A percentile compares a stretch with the other conserved stretches of the same genome.
These are phyloP conservation scores for Trichoderma citrinoviride DNA, from an alignment of 2,329 filamentous ascomycete genomes.

Conservation along the genomic window DNA sequence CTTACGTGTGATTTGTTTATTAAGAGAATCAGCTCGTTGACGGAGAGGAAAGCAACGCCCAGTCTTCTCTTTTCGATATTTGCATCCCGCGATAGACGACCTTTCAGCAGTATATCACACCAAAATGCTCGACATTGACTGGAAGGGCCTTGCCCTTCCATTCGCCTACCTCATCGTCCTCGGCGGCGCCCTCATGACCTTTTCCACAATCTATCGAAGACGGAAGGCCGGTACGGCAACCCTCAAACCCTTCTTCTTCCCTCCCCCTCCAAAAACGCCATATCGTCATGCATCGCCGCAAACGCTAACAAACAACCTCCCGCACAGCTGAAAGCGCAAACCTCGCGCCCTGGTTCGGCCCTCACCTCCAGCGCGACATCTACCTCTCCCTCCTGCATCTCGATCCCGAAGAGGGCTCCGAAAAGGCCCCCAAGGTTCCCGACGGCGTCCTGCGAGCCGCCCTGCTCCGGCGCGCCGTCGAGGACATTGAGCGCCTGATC, in stretches of 20 bases:
- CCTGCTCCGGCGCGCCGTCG: slow-evolving; percentile 80
- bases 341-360: slow-evolving; percentile 90
- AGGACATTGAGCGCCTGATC: slow-evolving; percentile 90
- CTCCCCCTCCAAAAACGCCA: not conserved
- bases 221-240: slow-evolving; percentile 69
- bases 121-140: slow-evolving; percentile 61
- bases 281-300: not conserved
- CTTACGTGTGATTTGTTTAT: not conserved
- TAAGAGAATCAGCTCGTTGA: not conserved
- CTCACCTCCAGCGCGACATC: slow-evolving; percentile 87
- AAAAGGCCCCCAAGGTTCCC: slow-evolving; percentile 69
- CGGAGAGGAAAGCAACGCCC: not conserved
- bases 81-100: not conserved
- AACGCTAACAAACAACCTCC: not conserved
- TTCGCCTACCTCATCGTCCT: slow-evolving; percentile 88
- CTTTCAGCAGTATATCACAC: not conserved
- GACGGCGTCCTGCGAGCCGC: slow-evolving; percentile 86
- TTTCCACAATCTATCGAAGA: slow-evolving; percentile 89
- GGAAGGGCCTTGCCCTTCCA: slow-evolving; percentile 81
- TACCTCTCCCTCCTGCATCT: slow-evolving; percentile 91
- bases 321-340: slow-evolving; percentile 69
- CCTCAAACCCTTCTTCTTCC: not conserved
- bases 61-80: not conserved
- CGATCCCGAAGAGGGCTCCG: slow-evolving; percentile 54
- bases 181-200: slow-evolving; percentile 82